Base-by-base conservation (phyloP, 768 basidiomycete genomes). In the Baorangia bicolor region DNA sequence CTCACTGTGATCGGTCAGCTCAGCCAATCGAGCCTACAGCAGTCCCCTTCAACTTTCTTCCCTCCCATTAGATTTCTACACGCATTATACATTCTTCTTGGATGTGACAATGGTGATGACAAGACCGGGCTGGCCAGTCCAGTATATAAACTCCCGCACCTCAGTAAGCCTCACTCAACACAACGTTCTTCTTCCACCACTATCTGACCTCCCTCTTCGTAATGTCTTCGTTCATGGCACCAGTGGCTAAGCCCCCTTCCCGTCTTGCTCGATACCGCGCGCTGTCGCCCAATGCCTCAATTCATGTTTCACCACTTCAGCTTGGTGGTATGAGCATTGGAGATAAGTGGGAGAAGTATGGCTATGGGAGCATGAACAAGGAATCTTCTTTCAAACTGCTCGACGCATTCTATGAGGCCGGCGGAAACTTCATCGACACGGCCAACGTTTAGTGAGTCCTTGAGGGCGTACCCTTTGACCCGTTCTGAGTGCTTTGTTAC, bases 351-450 rank as follows among this genome's bases (percentile, higher is more conserved):
- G 55, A 59, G 0, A 3, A 46, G 8, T 25, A 64, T 1, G 71
- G 72, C 2, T n/a, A 63, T 74, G 66, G 77, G 77, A 0, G 55
- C 0, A 78, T 79, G 74, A 59, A 68, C 62, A 80, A 79, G 62
- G 72, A 75, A 34, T 50, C 61, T 16, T 69, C 74, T 12, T 80
- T 80, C 71, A 72, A 77, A 65, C 70, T 82, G 18, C 67, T 82
- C 0, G 79, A 81, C 49, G 71, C 75, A 0, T 80, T 64, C 56
- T 74, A 63, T 43, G 74, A 78, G n/a, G 67, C 69, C 0, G 79
- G 80, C 3, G 80, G 80, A 1, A 80, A 81, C 61, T 77, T 79
- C 43, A 78, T 81, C 54, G 79, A 79, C 45, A 80, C 78, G 0
- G 77, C 81, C 4, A 80, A 77, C 55, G 67, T 62, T 62, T 81